A percentile compares a stretch with the other conserved stretches of the same genome.
phyloP scores from a whole-genome alignment of 495 filamentous ascomycete species.

The Aspergillus hancockii region DNA sequence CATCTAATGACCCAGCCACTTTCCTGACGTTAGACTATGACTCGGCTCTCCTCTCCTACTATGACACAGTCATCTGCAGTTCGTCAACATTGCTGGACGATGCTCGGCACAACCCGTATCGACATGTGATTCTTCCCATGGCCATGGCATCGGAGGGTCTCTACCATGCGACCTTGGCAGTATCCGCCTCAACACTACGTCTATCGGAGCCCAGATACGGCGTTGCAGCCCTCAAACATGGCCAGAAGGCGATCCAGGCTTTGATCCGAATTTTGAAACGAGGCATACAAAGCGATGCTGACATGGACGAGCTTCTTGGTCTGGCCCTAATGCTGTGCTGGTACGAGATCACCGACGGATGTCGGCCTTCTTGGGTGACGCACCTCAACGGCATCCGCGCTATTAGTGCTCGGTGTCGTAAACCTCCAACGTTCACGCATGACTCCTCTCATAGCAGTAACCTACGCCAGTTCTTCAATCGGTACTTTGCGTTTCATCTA shows the following conservation, averaged over 20 bases:
- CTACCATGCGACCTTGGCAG: slow-evolving; percentile 28
- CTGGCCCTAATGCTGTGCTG: slow-evolving; percentile 29
- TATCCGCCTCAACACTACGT: slow-evolving; percentile 25
- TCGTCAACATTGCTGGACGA: slow-evolving; percentile 28
- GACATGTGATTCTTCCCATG: slow-evolving; percentile 31
- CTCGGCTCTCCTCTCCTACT: slow-evolving; percentile 24
- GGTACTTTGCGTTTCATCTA: slow-evolving; percentile 29
- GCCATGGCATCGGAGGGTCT: slow-evolving; percentile 25
- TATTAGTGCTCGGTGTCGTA: slow-evolving; percentile 18
- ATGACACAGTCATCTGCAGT: slow-evolving; percentile 27
- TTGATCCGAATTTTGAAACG: neutral
- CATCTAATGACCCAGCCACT: neutral
- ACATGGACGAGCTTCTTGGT: slow-evolving; percentile 28
- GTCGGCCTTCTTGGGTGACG: slow-evolving; percentile 30
- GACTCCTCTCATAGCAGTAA: slow-evolving; percentile 16
- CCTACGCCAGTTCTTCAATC: slow-evolving; percentile 25
- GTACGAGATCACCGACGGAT: slow-evolving; percentile 26
- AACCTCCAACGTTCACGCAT: slow-evolving; percentile 1
- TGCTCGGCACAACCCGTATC: slow-evolving; percentile 27
- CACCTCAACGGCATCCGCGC: slow-evolving; percentile 28
- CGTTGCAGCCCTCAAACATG: neutral
- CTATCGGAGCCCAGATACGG: slow-evolving; percentile 20
- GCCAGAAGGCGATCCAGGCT: neutral
- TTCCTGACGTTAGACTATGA: slow-evolving; percentile 17
- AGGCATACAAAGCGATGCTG: neutral